phyloP scores from a whole-genome alignment of 2,329 filamentous ascomycete species.

The Dothistroma pini region DNA sequence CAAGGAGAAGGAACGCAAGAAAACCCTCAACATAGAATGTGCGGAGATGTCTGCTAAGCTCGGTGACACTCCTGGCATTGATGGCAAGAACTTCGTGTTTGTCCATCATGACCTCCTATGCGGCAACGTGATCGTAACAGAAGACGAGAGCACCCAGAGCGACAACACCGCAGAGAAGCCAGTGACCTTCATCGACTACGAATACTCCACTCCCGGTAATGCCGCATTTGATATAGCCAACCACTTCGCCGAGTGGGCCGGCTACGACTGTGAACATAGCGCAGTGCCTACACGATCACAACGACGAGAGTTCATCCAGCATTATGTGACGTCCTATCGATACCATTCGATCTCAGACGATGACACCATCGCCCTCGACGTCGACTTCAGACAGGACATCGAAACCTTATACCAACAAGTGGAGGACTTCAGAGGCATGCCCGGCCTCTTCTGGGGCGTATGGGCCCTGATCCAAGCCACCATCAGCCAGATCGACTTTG shows the following conservation, averaged over 20 bases:
- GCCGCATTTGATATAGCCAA: conserved; percentile 96
- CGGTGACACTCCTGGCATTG: conserved; percentile 72
- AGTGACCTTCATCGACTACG: conserved; percentile 94
- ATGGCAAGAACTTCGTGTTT: conserved; percentile 78
- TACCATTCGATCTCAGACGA: conserved; percentile 35
- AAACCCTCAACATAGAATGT: conserved; percentile 69
- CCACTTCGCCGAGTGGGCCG: conserved; percentile 97
- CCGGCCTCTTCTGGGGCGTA: conserved; percentile 87
- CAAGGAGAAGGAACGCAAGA: conserved; percentile 63
- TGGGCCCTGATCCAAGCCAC: conserved; percentile 94
- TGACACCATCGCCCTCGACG: conserved; percentile 49
- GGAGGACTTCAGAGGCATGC: conserved; percentile 81
- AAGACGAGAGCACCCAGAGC: conserved; percentile 26
- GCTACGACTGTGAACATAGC: conserved; percentile 89
- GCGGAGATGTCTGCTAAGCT: conserved; percentile 65
- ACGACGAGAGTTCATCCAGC: conserved; percentile 73
- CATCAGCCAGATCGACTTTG: conserved; percentile 94
- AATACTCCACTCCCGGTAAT: conserved; percentile 91
- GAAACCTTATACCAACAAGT: conserved; percentile 73
- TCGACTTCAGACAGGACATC: conserved; percentile 57
- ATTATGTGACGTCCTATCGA: conserved; percentile 74
- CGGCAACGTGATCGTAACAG: conserved; percentile 84
- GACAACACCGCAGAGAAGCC: conserved; percentile 28
- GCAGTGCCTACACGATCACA: conserved; percentile 75
- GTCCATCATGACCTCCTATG: conserved; percentile 94